phyloP scores from a whole-genome alignment of 331 rosid species.

The Dryas integrifolia region DNA sequence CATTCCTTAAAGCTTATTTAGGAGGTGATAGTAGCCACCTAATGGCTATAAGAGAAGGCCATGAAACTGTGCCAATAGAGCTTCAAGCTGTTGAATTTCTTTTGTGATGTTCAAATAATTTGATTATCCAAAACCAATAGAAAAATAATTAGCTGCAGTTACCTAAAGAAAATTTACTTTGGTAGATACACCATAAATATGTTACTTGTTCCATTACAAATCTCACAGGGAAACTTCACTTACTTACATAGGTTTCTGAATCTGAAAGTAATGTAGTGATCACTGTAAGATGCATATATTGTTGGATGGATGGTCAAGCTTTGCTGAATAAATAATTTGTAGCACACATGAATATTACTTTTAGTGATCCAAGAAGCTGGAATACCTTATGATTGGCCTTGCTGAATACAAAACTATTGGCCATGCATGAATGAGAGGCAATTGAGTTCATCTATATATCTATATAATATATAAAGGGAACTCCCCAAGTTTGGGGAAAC shows the following conservation, averaged over 20 bases:
- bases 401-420: no score
- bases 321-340: not conserved
- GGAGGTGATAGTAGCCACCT: constrained; percentile 44
- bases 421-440: no score
- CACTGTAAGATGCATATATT: not conserved
- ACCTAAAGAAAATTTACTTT: no score
- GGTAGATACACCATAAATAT: not conserved
- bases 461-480: no score
- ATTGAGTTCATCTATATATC: no score
- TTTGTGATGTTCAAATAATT: constrained; percentile 22
- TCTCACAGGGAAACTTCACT: not conserved
- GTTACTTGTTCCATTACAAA: not conserved
- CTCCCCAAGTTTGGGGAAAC: no score
- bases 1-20: constrained; percentile 69
- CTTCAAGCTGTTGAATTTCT: constrained; percentile 36
- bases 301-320: no score
- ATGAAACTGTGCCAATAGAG: constrained; percentile 43
- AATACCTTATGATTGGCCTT: no score
- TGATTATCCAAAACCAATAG: not conserved
- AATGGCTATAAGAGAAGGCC: constrained; percentile 44
- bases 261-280: not conserved
- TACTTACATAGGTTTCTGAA: not conserved
- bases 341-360: no score
- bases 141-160: not conserved
- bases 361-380: no score